These are phyloP conservation scores for Zymoseptoria brevis DNA, from an alignment of 2,329 filamentous ascomycete genomes.

Conservation along the genomic window DNA sequence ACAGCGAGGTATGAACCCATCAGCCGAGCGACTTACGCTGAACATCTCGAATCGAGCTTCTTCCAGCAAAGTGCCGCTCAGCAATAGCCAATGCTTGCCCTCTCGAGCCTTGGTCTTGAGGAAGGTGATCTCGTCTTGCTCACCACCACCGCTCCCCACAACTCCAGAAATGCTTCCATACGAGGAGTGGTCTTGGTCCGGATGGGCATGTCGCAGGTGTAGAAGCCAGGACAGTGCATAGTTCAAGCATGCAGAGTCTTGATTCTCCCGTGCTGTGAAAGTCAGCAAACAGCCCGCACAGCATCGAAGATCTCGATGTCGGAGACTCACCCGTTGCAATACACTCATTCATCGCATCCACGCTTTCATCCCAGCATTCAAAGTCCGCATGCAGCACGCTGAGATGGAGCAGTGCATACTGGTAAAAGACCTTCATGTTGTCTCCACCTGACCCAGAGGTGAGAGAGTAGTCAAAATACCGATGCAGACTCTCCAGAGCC, in stretches of 20 bases:
- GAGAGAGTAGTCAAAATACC: constrained; percentile 87
- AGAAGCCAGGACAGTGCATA: constrained; percentile 95
- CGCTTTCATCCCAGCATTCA: constrained; percentile 78
- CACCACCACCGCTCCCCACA: constrained; percentile 30
- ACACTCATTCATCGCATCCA: constrained; percentile 91
- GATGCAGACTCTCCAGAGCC: constrained; percentile 82
- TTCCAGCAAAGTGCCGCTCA: constrained; percentile 74
- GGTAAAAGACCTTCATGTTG: constrained; percentile 58
- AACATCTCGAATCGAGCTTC: constrained; percentile 74
- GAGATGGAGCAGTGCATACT: constrained; percentile 88
- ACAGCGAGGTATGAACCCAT: not conserved
- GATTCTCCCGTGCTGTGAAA: constrained; percentile 68
- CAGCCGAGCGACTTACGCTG: constrained; percentile 51
- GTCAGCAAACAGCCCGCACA: constrained; percentile 2
- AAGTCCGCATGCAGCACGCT: constrained; percentile 93
- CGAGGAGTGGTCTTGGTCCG: constrained; percentile 29
- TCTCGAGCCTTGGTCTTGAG: constrained; percentile 81
- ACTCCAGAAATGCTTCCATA: constrained; percentile 20
- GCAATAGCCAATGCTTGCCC: constrained; percentile 73
- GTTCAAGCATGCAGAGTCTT: constrained; percentile 86
- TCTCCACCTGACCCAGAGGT: constrained; percentile 16
- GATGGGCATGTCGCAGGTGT: constrained; percentile 86
- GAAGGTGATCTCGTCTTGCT: constrained; percentile 74
- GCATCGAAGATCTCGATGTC: not conserved
- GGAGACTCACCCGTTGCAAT: constrained; percentile 58